A percentile compares a stretch with the other conserved stretches of the same genome.
Evolutionary conservation across 2,329 filamentous ascomycete species (phyloP).

Genomic region (Colletotrichum sp.): DNA sequence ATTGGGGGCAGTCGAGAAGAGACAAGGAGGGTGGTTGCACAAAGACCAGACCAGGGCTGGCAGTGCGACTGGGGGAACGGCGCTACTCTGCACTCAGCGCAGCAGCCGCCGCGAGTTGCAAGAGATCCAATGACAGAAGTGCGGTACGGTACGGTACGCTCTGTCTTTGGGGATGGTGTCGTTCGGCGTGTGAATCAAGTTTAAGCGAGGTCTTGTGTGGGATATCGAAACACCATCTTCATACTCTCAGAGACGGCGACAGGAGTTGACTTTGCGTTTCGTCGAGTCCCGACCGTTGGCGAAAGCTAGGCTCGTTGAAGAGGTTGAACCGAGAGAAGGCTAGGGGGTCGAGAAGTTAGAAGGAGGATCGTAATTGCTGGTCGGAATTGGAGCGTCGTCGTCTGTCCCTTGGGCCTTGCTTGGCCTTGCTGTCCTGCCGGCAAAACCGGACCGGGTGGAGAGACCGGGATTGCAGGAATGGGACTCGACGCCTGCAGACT

Average conservation of each 20-base stretch:
- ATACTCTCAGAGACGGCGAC: background rate
- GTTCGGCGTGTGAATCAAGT: background rate
- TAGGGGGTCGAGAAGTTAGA: background rate
- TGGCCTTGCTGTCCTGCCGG: background rate
- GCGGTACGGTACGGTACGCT: background rate
- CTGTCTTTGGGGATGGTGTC: background rate
- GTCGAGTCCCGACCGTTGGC: background rate
- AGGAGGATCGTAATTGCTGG: background rate
- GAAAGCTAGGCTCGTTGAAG: constrained; percentile 7
- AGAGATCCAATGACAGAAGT: background rate
- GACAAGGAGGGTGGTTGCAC: constrained; percentile 14
- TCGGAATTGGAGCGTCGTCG: background rate
- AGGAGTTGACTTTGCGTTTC: background rate
- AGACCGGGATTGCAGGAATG: background rate
- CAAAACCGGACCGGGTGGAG: background rate
- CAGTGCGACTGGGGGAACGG: background rate
- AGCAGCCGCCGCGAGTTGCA: background rate
- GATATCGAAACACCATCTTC: background rate
- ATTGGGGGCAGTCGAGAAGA: background rate
- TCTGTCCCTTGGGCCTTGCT: background rate
- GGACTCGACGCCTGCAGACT: background rate
- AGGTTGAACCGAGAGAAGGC: background rate
- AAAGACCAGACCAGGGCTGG: constrained; percentile 7
- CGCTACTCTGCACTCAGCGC: background rate
- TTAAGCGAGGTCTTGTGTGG: background rate